Base-by-base conservation (phyloP, 768 basidiomycete genomes). In the Trametes maxima region DNA sequence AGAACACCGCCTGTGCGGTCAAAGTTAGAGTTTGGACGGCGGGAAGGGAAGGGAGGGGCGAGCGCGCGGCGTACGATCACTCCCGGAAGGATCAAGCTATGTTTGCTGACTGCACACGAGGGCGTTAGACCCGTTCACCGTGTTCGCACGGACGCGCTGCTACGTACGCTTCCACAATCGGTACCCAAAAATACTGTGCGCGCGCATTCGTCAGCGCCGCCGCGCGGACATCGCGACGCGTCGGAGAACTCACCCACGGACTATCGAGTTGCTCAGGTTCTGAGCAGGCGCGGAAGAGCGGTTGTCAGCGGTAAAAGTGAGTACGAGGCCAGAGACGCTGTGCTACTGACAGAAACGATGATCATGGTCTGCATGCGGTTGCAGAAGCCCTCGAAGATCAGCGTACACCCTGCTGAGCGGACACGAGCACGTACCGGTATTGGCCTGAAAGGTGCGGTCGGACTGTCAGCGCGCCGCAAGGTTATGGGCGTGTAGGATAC, bases 221-320 rank as follows among this genome's bases (percentile, higher is more conserved):
- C 17, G 28, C 19, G 19, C 42, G 5, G 7, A 35, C n/a, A 37
- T 22, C 28, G 40, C 5, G 10, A 10, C 4, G 19, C 2, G 3
- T 25, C 22, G n/a, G 21, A 19, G 16, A 5, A 52, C 60, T 28
- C 28, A 67, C 66, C 56, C 66, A 36, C 66, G 56, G 7, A 67
- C 66, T 13, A 67, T 52, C 44, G 47, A 40, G 51, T 67, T 67
- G 48, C 66, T 67, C 25, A 62, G 17, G 25, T 56, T 61, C 66
- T 67, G 49, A 5, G 42, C 45, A 28, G 7, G 25, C 14, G n/a
- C 6, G 3, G 14, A 28, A 4, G 54, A 14, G 24, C 22, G 13
- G 17, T 7, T 1, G 12, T n/a, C 25, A 6, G 45, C 22, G 22
- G 21, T 11, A 13, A 19, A 24, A 21, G 45, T n/a, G n/a, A n/a